Base-by-base conservation (phyloP, 1,139 yeast genomes). In the Kodamaea derodonti region DNA sequence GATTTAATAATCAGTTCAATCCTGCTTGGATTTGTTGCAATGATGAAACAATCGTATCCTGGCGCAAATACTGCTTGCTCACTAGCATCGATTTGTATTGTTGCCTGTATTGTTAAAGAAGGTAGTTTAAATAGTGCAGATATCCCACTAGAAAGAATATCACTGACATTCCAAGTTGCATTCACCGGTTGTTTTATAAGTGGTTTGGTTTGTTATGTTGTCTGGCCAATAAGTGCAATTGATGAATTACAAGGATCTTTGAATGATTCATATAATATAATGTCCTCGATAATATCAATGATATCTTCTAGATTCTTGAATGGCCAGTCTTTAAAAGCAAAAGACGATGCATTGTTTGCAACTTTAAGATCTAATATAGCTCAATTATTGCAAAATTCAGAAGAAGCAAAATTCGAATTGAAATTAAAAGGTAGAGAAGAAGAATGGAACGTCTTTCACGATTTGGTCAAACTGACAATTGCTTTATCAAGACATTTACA, bases 61-160 rank as follows among this genome's bases (percentile, higher is more conserved):
- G 78, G 75, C 48, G 84, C 78, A 23, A 84, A 83, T 46, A 84
- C 92, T 12, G 92, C 95, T 0, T 82, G 94, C 48, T 78, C 88
- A 0, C 62, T 85, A 35, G 87, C 94, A 0, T 78, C 85, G 13
- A 83, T 85, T 35, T 74, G 84, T 8, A 62, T 84, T 30, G 80
- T 84, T 10, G 73, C 88, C 0, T 80, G 86, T 42, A 69, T 85
- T 29, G 76, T 84, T n/a, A 80, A 82, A 48, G 95, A 85, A 50
- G 92, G 90, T 10, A 74, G 84, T 30, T 60, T 75, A 30, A 83
- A 83, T 48, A 69, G 78, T 0, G 80, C 81, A 9, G 55, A 55
- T 12, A 66, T 84, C n/a, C 84, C 90, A 0, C 52, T 79, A 39
- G 62, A 61, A 20, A 69, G 83, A 45, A 62, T 85, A 23, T 43